Percentiles rank a stretch among this genome's conserved stretches.
These are phyloP conservation scores for Geranomyces variabilis DNA, from an alignment of 192 early-diverging fungal species.

Conservation along the genomic window DNA sequence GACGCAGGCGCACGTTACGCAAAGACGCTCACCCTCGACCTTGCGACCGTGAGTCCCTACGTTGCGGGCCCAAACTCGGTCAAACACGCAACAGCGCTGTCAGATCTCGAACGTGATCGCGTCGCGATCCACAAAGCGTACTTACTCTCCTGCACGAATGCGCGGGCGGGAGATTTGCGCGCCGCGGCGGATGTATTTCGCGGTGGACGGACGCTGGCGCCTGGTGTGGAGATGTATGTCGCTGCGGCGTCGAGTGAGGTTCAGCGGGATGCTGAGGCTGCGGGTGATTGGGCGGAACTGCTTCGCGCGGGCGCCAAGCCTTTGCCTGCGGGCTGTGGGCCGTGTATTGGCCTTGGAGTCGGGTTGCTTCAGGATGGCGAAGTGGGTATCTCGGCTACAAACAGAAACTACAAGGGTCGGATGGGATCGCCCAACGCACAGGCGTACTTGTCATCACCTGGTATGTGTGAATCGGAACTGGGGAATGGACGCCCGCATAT, in stretches of 20 bases:
- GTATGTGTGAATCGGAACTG: slow-evolving; percentile 25
- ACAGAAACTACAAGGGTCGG: slow-evolving; percentile 98
- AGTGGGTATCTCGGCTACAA: slow-evolving; percentile 98
- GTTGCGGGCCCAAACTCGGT: slow-evolving; percentile 96
- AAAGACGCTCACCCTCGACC: slow-evolving; percentile 85
- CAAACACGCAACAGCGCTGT: slow-evolving; percentile 84
- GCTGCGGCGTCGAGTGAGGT: slow-evolving; percentile 94
- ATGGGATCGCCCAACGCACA: slow-evolving; percentile 94
- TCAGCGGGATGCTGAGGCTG: slow-evolving; percentile 78
- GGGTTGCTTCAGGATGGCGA: slow-evolving; percentile 95
- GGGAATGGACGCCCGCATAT: background rate
- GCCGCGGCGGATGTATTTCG: slow-evolving; percentile 79
- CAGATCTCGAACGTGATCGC: slow-evolving; percentile 69
- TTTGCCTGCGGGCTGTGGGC: slow-evolving; percentile 95
- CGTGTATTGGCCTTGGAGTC: slow-evolving; percentile 91
- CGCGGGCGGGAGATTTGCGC: slow-evolving; percentile 84
- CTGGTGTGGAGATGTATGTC: slow-evolving; percentile 90
- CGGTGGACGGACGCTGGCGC: slow-evolving; percentile 68
- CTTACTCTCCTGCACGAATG: slow-evolving; percentile 94
- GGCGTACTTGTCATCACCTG: slow-evolving; percentile 91
- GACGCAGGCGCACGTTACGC: slow-evolving; percentile 72
- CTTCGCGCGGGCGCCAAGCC: slow-evolving; percentile 86
- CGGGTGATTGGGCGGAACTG: slow-evolving; percentile 87
- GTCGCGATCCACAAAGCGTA: slow-evolving; percentile 96
- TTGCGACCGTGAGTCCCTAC: slow-evolving; percentile 82